A percentile compares a stretch with the other conserved stretches of the same genome.
These are phyloP conservation scores for Raddia distichophylla DNA, from an alignment of 176 grass and related monocot species.

Conservation along the genomic window DNA sequence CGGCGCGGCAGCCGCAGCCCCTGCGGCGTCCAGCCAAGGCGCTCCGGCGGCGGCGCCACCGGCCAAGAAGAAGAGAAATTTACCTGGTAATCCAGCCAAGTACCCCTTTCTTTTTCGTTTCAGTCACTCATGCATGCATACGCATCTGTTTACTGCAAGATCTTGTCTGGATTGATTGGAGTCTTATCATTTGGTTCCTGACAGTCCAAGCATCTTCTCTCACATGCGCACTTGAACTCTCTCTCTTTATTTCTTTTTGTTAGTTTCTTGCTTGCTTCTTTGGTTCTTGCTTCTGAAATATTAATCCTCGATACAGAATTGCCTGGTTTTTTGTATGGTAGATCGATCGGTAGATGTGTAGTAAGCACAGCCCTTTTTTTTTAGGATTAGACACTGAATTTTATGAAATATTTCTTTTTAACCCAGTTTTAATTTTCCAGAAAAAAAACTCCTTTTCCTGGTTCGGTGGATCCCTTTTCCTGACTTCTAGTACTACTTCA, in stretches of 20 bases:
- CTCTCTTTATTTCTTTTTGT: conserved; percentile 13
- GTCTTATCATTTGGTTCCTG: conserved; percentile 55
- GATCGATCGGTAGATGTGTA: conserved; percentile 2
- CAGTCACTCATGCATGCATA: conserved; percentile 46
- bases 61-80: conserved; percentile 90
- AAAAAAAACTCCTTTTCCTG: neutral
- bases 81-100: conserved; percentile 78
- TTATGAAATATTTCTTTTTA: conserved; percentile 27
- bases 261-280: conserved; percentile 28
- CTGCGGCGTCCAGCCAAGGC: conserved; percentile 30
- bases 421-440: neutral
- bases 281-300: conserved; percentile 31
- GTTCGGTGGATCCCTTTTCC: conserved; percentile 42
- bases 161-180: conserved; percentile 56
- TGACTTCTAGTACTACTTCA: conserved; percentile 35
- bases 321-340: conserved; percentile 10
- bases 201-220: conserved; percentile 47
- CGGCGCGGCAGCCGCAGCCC: conserved; percentile 19
- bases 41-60: conserved; percentile 43
- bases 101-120: conserved; percentile 19
- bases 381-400: conserved; percentile 15
- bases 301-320: conserved; percentile 19
- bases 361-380: conserved; percentile 24
- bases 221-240: conserved; percentile 39
- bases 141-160: conserved; percentile 27